A percentile compares a stretch with the other conserved stretches of the same genome.
Conservation (phyloP, 192 early-diverging fungal genomes). For the Backusella sp. region DNA sequence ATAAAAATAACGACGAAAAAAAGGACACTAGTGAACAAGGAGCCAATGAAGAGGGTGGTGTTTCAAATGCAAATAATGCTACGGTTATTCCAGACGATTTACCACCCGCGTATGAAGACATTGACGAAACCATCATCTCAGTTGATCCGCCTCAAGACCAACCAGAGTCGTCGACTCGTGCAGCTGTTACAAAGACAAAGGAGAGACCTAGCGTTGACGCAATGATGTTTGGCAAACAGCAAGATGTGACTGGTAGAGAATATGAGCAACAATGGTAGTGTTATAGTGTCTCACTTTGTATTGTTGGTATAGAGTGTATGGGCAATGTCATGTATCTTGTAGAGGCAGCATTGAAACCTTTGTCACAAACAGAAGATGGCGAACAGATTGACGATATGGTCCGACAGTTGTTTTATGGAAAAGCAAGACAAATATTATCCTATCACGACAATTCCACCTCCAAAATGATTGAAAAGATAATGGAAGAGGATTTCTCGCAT, state of each 20-base stretch:
- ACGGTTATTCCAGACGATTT: not conserved
- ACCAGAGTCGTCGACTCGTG: not conserved
- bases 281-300: not conserved
- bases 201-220: slow-evolving; percentile 12
- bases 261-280: not conserved
- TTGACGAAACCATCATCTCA: not conserved
- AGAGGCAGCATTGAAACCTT: slow-evolving; percentile 55
- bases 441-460: slow-evolving; percentile 40
- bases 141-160: not conserved
- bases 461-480: slow-evolving; percentile 29
- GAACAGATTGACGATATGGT: slow-evolving; percentile 32
- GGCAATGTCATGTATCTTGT: slow-evolving; percentile 62
- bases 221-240: slow-evolving; percentile 58
- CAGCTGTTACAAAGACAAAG: not conserved
- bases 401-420: slow-evolving; percentile 51
- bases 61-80: not conserved
- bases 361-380: slow-evolving; percentile 12
- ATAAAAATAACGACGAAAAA: not conserved
- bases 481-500: slow-evolving; percentile 49
- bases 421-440: slow-evolving; percentile 39
- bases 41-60: not conserved
- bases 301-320: slow-evolving; percentile 61
- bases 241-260: slow-evolving; percentile 65
- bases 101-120: slow-evolving; percentile 5
- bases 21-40: not conserved